Evolutionary conservation across 495 filamentous ascomycete species (phyloP).

Genomic region (Lasiosphaeria hispida): DNA sequence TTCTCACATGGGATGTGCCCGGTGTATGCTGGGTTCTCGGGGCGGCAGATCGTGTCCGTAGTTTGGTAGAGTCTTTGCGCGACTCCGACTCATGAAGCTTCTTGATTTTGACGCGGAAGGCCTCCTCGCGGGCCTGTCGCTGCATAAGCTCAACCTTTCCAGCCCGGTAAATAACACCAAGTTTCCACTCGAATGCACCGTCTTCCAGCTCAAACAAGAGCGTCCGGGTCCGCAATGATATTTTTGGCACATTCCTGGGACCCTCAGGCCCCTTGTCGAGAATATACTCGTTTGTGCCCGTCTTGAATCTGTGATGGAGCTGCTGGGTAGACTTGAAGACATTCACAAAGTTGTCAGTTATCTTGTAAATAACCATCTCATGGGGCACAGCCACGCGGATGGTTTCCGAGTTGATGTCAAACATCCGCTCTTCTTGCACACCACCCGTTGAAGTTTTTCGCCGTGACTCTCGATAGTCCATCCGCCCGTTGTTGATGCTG

Average conservation of each 20-base stretch:
- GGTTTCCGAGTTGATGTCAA: conserved; percentile 82
- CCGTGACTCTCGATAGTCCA: conserved; percentile 75
- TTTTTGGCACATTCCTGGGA: conserved; percentile 79
- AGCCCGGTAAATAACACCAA: conserved; percentile 85
- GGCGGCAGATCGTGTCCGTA: conserved; percentile 49
- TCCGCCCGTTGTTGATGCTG: conserved; percentile 73
- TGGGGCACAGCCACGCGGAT: conserved; percentile 91
- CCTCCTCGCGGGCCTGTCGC: conserved; percentile 82
- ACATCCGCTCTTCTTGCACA: conserved; percentile 70
- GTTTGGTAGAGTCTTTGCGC: conserved; percentile 49
- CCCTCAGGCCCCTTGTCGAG: conserved; percentile 77
- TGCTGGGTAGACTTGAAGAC: conserved; percentile 82
- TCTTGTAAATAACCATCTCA: conserved; percentile 83
- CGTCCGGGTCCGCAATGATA: conserved; percentile 76
- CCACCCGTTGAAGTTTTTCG: conserved; percentile 60
- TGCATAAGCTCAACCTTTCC: conserved; percentile 88
- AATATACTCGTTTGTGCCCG: conserved; percentile 80
- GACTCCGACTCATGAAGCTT: conserved; percentile 68
- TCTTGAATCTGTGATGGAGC: conserved; percentile 86
- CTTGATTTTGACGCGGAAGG: conserved; percentile 81
- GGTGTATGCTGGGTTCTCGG: conserved; percentile 40
- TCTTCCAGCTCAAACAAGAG: conserved; percentile 91
- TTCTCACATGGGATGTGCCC: conserved; percentile 40
- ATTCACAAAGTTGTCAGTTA: conserved; percentile 91
- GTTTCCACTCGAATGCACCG: conserved; percentile 94